These are phyloP conservation scores for Kodamaea hsintzibuensis DNA, from an alignment of 805 yeast genomes.

Conservation along the genomic window DNA sequence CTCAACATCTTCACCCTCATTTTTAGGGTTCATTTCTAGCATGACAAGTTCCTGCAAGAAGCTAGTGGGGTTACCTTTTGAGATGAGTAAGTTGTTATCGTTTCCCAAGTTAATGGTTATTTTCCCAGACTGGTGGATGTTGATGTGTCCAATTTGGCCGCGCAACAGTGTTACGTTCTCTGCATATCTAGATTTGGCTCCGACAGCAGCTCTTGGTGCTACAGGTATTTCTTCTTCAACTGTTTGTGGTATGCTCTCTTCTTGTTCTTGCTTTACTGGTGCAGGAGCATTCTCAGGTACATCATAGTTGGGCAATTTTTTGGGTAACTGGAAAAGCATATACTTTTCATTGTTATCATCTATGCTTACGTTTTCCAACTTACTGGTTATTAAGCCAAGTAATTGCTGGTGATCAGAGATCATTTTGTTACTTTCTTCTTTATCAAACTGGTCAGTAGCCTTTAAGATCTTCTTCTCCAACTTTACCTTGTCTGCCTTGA, in stretches of 20 bases:
- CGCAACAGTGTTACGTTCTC: constrained; percentile 9
- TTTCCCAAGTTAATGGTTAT: constrained; percentile 73
- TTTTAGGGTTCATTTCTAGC: constrained; percentile 39
- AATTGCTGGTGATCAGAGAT: constrained; percentile 33
- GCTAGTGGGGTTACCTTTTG: constrained; percentile 66
- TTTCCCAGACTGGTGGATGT: constrained; percentile 83
- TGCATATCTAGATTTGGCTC: neutral
- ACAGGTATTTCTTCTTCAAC: neutral
- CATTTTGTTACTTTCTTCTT: constrained; percentile 32
- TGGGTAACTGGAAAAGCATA: constrained; percentile 52
- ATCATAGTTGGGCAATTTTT: constrained; percentile 42
- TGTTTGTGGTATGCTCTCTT: neutral
- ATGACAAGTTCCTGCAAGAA: constrained; percentile 74
- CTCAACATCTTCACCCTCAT: constrained; percentile 29
- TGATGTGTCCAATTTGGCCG: constrained; percentile 72
- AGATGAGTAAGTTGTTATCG: constrained; percentile 60
- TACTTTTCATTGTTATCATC: constrained; percentile 18
- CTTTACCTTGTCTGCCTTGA: constrained; percentile 26
- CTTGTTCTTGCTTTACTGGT: constrained; percentile 7
- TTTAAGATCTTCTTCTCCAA: constrained; percentile 30
- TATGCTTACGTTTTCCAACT: constrained; percentile 18
- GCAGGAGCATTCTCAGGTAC: neutral
- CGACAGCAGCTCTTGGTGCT: neutral
- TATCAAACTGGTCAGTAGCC: constrained; percentile 29
- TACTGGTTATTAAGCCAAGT: constrained; percentile 25